Base-by-base conservation (phyloP, 2,329 filamentous ascomycete species). In the Trematosphaeria pertusa region DNA sequence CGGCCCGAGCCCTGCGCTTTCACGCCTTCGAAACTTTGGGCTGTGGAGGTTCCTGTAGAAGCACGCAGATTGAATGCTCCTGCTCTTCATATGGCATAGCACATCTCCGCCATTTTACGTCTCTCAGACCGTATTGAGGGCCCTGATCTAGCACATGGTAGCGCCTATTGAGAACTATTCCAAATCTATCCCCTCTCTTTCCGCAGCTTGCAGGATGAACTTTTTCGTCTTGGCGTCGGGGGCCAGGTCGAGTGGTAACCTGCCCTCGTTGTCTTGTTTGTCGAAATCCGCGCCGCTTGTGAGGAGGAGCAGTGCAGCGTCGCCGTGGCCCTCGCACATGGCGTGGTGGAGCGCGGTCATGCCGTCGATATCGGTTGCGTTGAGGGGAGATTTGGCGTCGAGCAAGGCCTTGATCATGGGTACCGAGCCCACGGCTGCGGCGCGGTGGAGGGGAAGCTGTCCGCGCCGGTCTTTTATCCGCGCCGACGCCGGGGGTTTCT, bases 391-490 rank as follows among this genome's bases (percentile, higher is more conserved):
- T 54, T 80, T 81, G 56, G 89, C 83, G 12, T 97, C 75, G 4
- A 99, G 76, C 11, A 99, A 76, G 28, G 96, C 75, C 60, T 86
- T 88, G 37, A 96, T 80, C 76, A 99, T 91, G 4, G 93, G 91
- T n/a, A 88, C 83, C 3, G 88, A 93, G 5, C 95, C 95, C 3
- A 91, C 84, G 2, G 94, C 93, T 0, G 94, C 93, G 3, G 94
- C 94, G 14, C 94, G 85, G 72, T 99, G 95, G 19, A 99, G 81
- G 5, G 95, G 83, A 46, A 97, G 85, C 68, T 97, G 93, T n/a
- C 90, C 89, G 21, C 91, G 83, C 64, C 84, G 88, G 69, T 99
- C 94, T 54, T 89, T 89, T 2, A 92, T 81, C 19, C 93, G 80
- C 1, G 91, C 84, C 4, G 87, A 91, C 10, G 91, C 93, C 4